phyloP scores from a whole-genome alignment of 495 filamentous ascomycete genomes.

The Lophiotrema nucula region DNA sequence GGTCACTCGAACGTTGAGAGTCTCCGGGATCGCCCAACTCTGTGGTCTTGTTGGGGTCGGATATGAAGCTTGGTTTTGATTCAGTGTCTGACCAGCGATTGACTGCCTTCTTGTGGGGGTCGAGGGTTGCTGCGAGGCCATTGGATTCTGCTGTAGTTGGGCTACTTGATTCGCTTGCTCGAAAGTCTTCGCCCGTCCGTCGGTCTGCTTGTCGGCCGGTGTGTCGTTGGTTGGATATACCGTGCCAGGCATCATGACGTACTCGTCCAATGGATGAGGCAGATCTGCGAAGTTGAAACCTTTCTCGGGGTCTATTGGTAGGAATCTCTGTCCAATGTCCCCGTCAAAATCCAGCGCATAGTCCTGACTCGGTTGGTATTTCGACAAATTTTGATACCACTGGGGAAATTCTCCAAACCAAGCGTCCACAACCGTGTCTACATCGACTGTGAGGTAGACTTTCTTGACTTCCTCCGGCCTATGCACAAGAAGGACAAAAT shows the following conservation, averaged over 20 bases:
- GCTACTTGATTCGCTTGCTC: neutral
- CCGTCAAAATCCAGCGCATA: constrained; percentile 11
- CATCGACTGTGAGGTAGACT: constrained; percentile 23
- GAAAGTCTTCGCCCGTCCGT: neutral
- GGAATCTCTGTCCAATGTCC: constrained; percentile 29
- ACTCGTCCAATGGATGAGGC: constrained; percentile 21
- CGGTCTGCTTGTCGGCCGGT: neutral
- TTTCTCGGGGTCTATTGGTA: constrained; percentile 10
- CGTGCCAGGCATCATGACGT: constrained; percentile 30
- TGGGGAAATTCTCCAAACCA: constrained; percentile 29
- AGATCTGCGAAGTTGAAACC: constrained; percentile 34
- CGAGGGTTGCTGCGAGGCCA: neutral
- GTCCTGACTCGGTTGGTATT: constrained; percentile 20
- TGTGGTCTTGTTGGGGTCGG: neutral
- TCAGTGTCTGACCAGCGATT: neutral
- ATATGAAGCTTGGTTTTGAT: too few species aligned
- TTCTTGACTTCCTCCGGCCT: constrained; percentile 22
- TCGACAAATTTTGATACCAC: constrained; percentile 28
- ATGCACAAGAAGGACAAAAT: constrained; percentile 50
- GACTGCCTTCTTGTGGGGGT: constrained; percentile 4
- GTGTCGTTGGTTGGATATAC: constrained; percentile 25
- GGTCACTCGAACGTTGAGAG: constrained; percentile 30
- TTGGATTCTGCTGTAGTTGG: neutral
- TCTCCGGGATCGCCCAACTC: constrained; percentile 28
- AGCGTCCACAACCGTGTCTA: constrained; percentile 19